A percentile compares a stretch with the other conserved stretches of the same genome.
phyloP scores from a whole-genome alignment of 352 stramenopile species.

The Pythium biforme region DNA sequence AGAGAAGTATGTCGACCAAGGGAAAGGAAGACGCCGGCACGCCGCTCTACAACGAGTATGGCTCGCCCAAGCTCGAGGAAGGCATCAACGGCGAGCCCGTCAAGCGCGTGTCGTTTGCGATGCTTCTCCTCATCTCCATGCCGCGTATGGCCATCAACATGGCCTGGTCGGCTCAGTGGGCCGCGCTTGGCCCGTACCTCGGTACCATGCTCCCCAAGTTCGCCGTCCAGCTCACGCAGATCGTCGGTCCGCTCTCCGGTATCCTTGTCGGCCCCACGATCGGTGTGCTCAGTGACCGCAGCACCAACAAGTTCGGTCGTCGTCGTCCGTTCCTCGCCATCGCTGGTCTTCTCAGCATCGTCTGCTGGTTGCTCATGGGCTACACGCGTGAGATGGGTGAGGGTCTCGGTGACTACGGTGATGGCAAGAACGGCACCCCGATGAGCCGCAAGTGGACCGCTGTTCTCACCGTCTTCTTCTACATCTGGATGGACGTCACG shows the following conservation, averaged over 20 bases:
- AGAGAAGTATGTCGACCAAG: no score
- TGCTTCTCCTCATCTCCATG: slow-evolving; percentile 31
- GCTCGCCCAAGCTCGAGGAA: no score
- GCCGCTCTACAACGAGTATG: no score
- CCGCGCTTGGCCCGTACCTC: slow-evolving; percentile 41
- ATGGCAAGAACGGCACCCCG: slow-evolving; percentile 27
- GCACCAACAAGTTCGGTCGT: slow-evolving; percentile 33
- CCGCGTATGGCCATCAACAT: slow-evolving; percentile 27
- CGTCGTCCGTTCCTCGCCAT: slow-evolving; percentile 38
- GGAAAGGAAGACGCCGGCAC: no score
- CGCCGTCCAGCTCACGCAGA: slow-evolving; percentile 36
- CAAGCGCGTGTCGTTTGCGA: no score
- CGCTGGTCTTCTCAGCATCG: slow-evolving; percentile 30
- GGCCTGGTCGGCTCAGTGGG: slow-evolving; percentile 23
- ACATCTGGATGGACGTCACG: slow-evolving; percentile 59
- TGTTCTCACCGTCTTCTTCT: slow-evolving; percentile 49
- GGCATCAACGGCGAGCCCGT: no score
- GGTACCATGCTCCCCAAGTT: slow-evolving; percentile 40
- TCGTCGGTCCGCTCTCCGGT: slow-evolving; percentile 27
- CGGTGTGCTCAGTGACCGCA: slow-evolving; percentile 41
- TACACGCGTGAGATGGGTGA: slow-evolving; percentile 45
- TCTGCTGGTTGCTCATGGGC: slow-evolving; percentile 51
- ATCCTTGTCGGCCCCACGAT: slow-evolving; percentile 24
- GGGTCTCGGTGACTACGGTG: slow-evolving; percentile 40
- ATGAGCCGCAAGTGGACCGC: slow-evolving; percentile 44